These are phyloP conservation scores for Hylodesmum podocarpum DNA, from an alignment of 306 rosid genomes.

Conservation along the genomic window DNA sequence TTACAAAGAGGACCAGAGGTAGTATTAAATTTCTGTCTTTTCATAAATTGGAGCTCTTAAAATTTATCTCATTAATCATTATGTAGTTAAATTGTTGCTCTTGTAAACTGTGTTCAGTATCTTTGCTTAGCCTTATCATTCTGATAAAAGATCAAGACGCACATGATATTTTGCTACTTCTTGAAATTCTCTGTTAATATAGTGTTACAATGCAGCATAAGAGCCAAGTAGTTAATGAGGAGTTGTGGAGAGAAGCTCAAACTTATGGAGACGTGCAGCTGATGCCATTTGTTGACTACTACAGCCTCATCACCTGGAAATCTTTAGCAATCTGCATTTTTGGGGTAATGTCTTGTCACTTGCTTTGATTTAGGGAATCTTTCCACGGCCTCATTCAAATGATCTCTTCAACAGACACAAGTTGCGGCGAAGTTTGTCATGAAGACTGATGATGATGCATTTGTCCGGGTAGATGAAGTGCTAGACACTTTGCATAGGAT, in stretches of 20 bases:
- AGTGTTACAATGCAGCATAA: conserved; percentile 70
- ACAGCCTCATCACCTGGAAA: conserved; percentile 96
- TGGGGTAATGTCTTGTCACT: conserved; percentile 68
- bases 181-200: conserved; percentile 5
- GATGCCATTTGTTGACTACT: conserved; percentile 99
- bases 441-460: conserved; percentile 99
- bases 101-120: conserved; percentile 8
- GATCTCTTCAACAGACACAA: conserved; percentile 69
- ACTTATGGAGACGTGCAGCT: conserved; percentile 92
- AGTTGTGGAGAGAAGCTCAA: conserved; percentile 89
- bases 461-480: conserved; percentile 90
- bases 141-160: conserved; percentile 14
- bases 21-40: conserved; percentile 8
- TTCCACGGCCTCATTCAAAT: conserved; percentile 37
- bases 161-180: not conserved
- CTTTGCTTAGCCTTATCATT: conserved; percentile 11
- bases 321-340: conserved; percentile 91
- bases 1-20: no score
- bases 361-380: conserved; percentile 23
- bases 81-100: not conserved
- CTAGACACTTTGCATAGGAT: conserved; percentile 67
- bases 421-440: conserved; percentile 91
- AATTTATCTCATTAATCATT: not conserved
- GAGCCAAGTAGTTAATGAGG: conserved; percentile 89
- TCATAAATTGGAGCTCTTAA: conserved; percentile 16